Base-by-base conservation (phyloP, 2,329 filamentous ascomycete genomes). In the Zarea fungicola region DNA sequence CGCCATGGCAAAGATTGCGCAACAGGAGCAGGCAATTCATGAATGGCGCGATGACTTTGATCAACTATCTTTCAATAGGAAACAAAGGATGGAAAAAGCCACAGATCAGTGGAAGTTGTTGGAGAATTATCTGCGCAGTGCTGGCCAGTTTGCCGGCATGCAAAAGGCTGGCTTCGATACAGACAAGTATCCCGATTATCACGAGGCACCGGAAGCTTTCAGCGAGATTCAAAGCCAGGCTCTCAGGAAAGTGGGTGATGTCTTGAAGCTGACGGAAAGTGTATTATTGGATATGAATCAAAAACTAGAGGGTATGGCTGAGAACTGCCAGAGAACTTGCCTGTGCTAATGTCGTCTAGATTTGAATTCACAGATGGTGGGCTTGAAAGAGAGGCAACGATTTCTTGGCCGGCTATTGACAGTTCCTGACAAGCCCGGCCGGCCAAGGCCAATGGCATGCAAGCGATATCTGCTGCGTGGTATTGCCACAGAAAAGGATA, bases 401-500 rank as follows among this genome's bases (percentile, higher is more conserved):
- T 65, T 65, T n/a, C 54, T 73, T 6, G 65, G 68, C 19, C 61
- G 49, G 29, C 60, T 73, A n/a, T 58, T 72, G 13, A 71, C 70
- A 3, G 56, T 62, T 6, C 69, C 69, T 1, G 55, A 68, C 44
- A 69, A 70, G 51, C 53, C 57, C 32, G 64, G 62, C 16, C 62
- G 68, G 5, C 58, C 64, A 14, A 59, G 57, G 23, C 67, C 69
- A 10, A 67, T 73, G 62, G 60, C 56, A 3, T 70, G 68, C 58
- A 70, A 74, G 43, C 71, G 66, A 49, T 80, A 76, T 49, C 62
- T 69, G 2, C 68, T 81, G 4, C 73, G 77, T 29, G 78, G 78
- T 22, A 68, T 81, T 19, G 74, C 70, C 13, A 73, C 72, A 11
- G 67, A 67, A 0, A 62, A 65, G 11, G 70, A 74, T 42, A 62